These are phyloP conservation scores for Dactylellina cionopaga DNA, from an alignment of 2,329 filamentous ascomycete species.

Conservation along the genomic window DNA sequence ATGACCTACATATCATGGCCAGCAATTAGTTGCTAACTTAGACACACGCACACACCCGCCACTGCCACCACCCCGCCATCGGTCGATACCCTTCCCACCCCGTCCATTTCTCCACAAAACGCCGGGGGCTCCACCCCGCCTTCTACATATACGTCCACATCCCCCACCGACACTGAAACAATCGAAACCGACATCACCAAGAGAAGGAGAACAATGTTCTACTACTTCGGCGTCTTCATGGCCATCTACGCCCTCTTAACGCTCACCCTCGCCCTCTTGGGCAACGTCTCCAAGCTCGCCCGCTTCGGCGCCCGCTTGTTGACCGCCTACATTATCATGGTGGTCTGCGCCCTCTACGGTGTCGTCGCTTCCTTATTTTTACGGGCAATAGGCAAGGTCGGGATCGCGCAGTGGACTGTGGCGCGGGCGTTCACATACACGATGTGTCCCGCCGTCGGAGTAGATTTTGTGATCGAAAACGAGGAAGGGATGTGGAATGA, in stretches of 20 bases:
- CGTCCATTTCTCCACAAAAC: conserved; percentile 17
- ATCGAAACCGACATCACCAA: conserved; percentile 32
- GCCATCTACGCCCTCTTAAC: conserved; percentile 54
- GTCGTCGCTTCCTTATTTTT: conserved; percentile 77
- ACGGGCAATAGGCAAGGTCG: conserved; percentile 75
- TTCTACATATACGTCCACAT: conserved; percentile 32
- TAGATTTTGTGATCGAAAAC: conserved; percentile 80
- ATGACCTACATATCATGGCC: conserved; percentile 35
- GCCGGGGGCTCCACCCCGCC: too few species aligned
- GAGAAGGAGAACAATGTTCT: conserved; percentile 41
- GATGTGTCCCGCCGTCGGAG: conserved; percentile 79
- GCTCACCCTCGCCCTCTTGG: conserved; percentile 50
- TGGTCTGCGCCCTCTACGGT: conserved; percentile 75
- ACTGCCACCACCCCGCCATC: conserved; percentile 10
- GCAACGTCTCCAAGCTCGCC: conserved; percentile 59
- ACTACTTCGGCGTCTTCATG: conserved; percentile 54
- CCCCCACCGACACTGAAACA: conserved; percentile 29
- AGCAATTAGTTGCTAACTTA: conserved; percentile 16
- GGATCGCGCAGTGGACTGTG: conserved; percentile 85
- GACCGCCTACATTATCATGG: conserved; percentile 72
- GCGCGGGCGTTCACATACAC: conserved; percentile 80
- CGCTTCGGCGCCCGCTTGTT: conserved; percentile 76
- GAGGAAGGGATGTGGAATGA: conserved; percentile 69
- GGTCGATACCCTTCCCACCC: too few species aligned
- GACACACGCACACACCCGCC: conserved; percentile 11